phyloP scores from a whole-genome alignment of 2,329 filamentous ascomycete genomes.

The Penicillium griseofulvum region DNA sequence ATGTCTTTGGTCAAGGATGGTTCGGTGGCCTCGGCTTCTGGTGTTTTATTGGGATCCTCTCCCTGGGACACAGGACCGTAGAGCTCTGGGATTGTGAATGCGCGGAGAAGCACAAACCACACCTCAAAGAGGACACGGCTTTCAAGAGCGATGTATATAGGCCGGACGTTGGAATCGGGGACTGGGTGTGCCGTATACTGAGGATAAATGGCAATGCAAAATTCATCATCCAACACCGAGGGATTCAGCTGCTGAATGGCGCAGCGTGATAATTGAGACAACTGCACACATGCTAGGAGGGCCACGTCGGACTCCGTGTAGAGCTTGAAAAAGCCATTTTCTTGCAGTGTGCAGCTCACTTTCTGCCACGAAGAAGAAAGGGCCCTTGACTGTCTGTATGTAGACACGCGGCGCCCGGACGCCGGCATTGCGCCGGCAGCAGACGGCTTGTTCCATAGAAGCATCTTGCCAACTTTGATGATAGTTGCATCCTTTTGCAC shows the following conservation, averaged over 20 bases:
- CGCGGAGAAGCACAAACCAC: slow-evolving; percentile 88
- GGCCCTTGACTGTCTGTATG: slow-evolving; percentile 56
- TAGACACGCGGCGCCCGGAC: slow-evolving; percentile 47
- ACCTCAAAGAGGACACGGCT: slow-evolving; percentile 90
- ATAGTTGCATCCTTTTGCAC: slow-evolving; percentile 71
- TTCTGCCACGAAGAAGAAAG: slow-evolving; percentile 72
- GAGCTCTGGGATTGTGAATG: slow-evolving; percentile 87
- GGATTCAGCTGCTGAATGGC: slow-evolving; percentile 87
- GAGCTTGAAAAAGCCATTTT: slow-evolving; percentile 91
- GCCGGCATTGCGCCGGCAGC: slow-evolving; percentile 38
- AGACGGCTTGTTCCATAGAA: slow-evolving; percentile 80
- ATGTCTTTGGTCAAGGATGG: slow-evolving; percentile 53
- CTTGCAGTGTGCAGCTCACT: slow-evolving; percentile 89
- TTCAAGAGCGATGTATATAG: slow-evolving; percentile 84
- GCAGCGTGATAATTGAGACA: slow-evolving; percentile 83
- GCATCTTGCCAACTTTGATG: slow-evolving; percentile 91
- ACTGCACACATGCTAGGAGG: slow-evolving; percentile 76
- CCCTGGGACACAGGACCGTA: slow-evolving; percentile 66
- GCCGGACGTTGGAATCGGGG: slow-evolving; percentile 73
- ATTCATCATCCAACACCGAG: slow-evolving; percentile 88
- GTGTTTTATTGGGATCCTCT: slow-evolving; percentile 46
- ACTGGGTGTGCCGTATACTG: slow-evolving; percentile 78
- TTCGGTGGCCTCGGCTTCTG: slow-evolving; percentile 27
- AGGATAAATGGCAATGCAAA: slow-evolving; percentile 92
- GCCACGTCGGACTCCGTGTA: slow-evolving; percentile 81